These are phyloP conservation scores for Neoboletus magnificus DNA, from an alignment of 768 basidiomycete species.

Conservation along the genomic window DNA sequence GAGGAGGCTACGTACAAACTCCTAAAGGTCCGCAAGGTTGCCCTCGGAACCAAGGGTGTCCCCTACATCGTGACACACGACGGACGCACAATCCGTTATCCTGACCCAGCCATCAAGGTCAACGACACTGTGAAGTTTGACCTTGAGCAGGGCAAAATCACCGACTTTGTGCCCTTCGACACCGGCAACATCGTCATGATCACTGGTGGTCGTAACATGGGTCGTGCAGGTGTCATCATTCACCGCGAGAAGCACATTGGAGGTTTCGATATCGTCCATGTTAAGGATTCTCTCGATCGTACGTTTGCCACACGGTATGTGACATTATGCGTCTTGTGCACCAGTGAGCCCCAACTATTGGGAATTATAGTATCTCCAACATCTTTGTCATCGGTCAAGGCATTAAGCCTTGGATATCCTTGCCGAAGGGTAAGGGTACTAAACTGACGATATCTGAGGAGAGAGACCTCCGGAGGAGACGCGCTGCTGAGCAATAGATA, in stretches of 20 bases:
- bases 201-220: slow-evolving; percentile 99
- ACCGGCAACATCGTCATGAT: slow-evolving; percentile 96
- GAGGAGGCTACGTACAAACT: slow-evolving; percentile 98
- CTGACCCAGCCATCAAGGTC: slow-evolving; percentile 90
- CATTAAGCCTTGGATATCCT: slow-evolving; percentile 91
- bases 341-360: not conserved
- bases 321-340: not conserved
- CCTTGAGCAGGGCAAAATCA: slow-evolving; percentile 91
- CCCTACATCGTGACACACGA: slow-evolving; percentile 99
- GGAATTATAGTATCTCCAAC: slow-evolving; percentile 73
- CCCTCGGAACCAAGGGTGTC: slow-evolving; percentile 89
- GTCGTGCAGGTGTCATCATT: slow-evolving; percentile 92
- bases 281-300: slow-evolving; percentile 91
- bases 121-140: slow-evolving; percentile 99
- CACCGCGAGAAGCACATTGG: slow-evolving; percentile 97
- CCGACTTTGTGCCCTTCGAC: slow-evolving; percentile 92
- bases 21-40: slow-evolving; percentile 88
- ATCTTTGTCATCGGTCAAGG: slow-evolving; percentile 98
- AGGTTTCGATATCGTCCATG: slow-evolving; percentile 98
- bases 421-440: slow-evolving; percentile 96
- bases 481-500: slow-evolving; percentile 63
- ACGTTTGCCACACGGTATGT: slow-evolving; percentile 96
- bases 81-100: slow-evolving; percentile 99
- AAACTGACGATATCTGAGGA: slow-evolving; percentile 98
- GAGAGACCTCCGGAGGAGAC: slow-evolving; percentile 88